Base-by-base conservation (phyloP, 192 early-diverging fungal genomes). In the Glomus cerebriforme region DNA sequence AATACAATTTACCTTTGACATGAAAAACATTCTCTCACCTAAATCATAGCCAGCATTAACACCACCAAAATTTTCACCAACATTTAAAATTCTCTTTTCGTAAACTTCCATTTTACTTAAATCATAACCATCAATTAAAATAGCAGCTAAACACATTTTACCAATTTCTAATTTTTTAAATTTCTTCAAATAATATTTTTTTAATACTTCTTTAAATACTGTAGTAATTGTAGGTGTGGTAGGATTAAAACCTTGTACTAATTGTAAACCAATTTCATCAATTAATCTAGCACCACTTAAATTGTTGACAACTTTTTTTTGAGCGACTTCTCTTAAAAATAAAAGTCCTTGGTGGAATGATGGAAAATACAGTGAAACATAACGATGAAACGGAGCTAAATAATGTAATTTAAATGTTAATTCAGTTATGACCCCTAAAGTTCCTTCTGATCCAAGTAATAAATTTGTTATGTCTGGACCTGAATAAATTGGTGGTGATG, bases 131-230 rank as follows among this genome's bases (percentile, higher is more conserved):
- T 73, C 47, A 73, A 73, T 19, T 27, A 73, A 10, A 24, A 73
- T 58, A 58, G 47, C 72, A 7, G 47, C 72, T 12, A 73, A 73
- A 58, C 47, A 73, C 72, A 73, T 73, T 59, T 73, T 73, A 49
- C 72, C 72, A 35, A 29, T 17, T 59, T 59, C 19, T 54, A 58
- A 73, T 2, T 32, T 32, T 73, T 73, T 73, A 27, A 49, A 27
- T 22, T 58, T 73, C 29, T 73, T 73, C 29, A 17, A 54, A 54
- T 73, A 73, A 73, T 32, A 73, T 12, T 59, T 73, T 59, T 34
- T 73, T 27, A 73, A 31, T 29, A 58, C 24, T 27, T 73, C 72
- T 4, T 17, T 39, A 19, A 73, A 73, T 15, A 73, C 17, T 2
- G 26, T 58, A 19, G 26, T 59, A 7, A 73, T 8, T 59, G 24